Base-by-base conservation (phyloP, 2,329 filamentous ascomycete species). In the Thermoascus crustaceus region DNA sequence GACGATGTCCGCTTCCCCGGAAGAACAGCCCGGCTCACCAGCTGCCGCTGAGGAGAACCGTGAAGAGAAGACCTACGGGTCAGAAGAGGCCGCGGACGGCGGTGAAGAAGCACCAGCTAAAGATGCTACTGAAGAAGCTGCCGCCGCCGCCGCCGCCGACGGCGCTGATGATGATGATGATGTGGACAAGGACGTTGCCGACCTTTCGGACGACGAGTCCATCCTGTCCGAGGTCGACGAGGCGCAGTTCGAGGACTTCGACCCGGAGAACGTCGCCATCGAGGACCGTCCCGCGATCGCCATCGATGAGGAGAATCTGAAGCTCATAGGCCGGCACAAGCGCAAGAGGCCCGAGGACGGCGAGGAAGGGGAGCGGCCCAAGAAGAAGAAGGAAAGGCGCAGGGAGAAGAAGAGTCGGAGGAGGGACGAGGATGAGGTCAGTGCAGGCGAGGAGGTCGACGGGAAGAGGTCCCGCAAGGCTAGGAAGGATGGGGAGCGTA, bases 331-430 rank as follows among this genome's bases (percentile, higher is more conserved):
- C 38, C 71, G 76, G 36, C 72, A 78, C 59, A 79, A 79, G 66
- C 67, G 76, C 43, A 76, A 78, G 67, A 74, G 84, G 38, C 54
- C 69, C 6, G 80, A 71, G 23, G 74, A 72, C 33, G 75, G 71
- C 20, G 68, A 75, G 21, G 78, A 78, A 34, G 76, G 73, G 19
- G 71, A 72, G 32, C 62, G 69, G 27, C 85, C 82, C 61, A 91
- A 86, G 64, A 82, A 84, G 35, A 78, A 74, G 57, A 68, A 69
- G 43, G 68, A 73, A 46, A 63, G 65, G 4, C 63, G 68, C 39
- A 60, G 73, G 18, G 72, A 75, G 49, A 74, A 71, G 59, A 79
- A 82, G 57, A 82, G 79, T 50, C 79, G 76, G n/a, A 72, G 78
- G 49, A 80, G 80, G 46, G 84, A 85, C 61, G 69, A 68, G 41